Evolutionary conservation across 2,329 filamentous ascomycete species (phyloP).

Genomic region (Microcyclospora pomicola): DNA sequence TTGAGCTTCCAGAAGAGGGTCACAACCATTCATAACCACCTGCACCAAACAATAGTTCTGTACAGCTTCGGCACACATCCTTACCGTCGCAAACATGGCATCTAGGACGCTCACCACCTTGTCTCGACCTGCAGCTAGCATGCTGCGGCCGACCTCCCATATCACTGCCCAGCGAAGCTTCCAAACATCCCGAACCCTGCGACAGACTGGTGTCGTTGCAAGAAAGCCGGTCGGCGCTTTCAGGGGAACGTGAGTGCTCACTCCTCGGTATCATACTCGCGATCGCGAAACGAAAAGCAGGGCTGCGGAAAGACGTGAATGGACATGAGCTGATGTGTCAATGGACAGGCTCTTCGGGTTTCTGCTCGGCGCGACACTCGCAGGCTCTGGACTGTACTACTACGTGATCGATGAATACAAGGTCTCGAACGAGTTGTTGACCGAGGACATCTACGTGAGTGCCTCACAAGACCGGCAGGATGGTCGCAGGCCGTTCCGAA

Average conservation of each 20-base stretch:
- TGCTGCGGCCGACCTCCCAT: slow-evolving; percentile 3
- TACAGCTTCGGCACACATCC: slow-evolving; percentile 6
- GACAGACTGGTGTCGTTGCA: slow-evolving; percentile 22
- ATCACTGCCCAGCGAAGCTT: slow-evolving; percentile 18
- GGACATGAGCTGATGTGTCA: slow-evolving; percentile 1
- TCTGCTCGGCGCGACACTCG: slow-evolving; percentile 66
- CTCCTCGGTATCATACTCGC: neutral
- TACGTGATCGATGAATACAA: slow-evolving; percentile 92
- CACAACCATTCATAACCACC: too few species aligned
- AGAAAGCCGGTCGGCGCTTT: slow-evolving; percentile 58
- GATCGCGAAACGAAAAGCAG: neutral
- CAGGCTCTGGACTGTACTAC: slow-evolving; percentile 73
- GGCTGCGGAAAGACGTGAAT: neutral
- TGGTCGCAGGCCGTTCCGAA: neutral
- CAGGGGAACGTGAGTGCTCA: slow-evolving; percentile 49
- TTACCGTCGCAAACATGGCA: slow-evolving; percentile 1
- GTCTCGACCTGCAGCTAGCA: slow-evolving; percentile 7
- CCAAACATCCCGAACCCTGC: slow-evolving; percentile 22
- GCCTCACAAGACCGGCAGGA: slow-evolving; percentile 1
- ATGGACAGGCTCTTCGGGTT: slow-evolving; percentile 72
- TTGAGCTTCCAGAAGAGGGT: too few species aligned
- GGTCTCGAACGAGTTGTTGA: slow-evolving; percentile 81
- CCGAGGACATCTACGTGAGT: slow-evolving; percentile 91
- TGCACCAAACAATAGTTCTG: too few species aligned
- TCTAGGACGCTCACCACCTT: neutral